Evolutionary conservation across 768 basidiomycete genomes (phyloP).

Genomic region (Leucocoprinus leucothites): DNA sequence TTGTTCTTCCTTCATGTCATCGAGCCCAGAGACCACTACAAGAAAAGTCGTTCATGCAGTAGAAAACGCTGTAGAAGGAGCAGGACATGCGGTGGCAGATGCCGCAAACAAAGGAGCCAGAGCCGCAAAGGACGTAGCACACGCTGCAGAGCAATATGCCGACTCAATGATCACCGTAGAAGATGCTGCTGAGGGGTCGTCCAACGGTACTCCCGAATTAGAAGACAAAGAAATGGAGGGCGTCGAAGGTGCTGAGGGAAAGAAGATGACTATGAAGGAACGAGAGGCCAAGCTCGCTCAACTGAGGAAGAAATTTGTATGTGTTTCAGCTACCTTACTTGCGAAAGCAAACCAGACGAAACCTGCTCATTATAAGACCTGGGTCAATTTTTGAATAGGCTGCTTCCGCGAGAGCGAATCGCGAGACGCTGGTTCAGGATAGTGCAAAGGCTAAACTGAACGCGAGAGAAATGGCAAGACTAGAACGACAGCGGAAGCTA

Average conservation of each 20-base stretch:
- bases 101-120: slow-evolving; percentile 18
- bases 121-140: slow-evolving; percentile 26
- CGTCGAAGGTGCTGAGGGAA: slow-evolving; percentile 17
- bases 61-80: slow-evolving; percentile 7
- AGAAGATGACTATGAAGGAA: slow-evolving; percentile 59
- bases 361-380: slow-evolving; percentile 8
- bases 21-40: not conserved
- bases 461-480: slow-evolving; percentile 74
- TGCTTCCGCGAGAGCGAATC: slow-evolving; percentile 77
- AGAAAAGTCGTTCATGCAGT: slow-evolving; percentile 25
- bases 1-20: not conserved
- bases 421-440: slow-evolving; percentile 83
- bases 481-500: slow-evolving; percentile 88
- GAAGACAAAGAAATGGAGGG: slow-evolving; percentile 17
- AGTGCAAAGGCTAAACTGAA: slow-evolving; percentile 73
- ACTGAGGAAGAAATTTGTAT: slow-evolving; percentile 77
- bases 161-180: slow-evolving; percentile 25
- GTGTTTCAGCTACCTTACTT: slow-evolving; percentile 21
- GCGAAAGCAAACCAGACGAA: not conserved
- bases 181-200: not conserved
- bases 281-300: slow-evolving; percentile 74
- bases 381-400: slow-evolving; percentile 41
- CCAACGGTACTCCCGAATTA: slow-evolving; percentile 14
- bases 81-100: slow-evolving; percentile 16
- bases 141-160: too few species aligned